Percentiles rank a stretch among this genome's conserved stretches.
These are phyloP conservation scores for Eimeria acervulina DNA, from an alignment of 169 alveolate species.

Conservation along the genomic window DNA sequence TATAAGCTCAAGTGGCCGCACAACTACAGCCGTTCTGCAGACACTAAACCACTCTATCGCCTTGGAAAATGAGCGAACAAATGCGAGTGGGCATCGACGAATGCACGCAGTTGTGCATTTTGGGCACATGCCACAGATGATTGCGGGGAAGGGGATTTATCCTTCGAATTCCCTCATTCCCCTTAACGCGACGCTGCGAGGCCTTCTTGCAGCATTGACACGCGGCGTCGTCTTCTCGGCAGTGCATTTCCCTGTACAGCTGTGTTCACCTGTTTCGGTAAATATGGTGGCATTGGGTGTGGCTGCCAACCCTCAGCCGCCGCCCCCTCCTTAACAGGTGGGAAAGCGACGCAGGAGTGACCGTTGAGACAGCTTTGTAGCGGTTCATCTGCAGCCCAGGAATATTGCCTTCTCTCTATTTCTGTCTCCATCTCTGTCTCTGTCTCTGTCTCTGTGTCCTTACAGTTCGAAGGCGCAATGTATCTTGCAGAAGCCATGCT, in stretches of 20 bases:
- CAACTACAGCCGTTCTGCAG: background rate
- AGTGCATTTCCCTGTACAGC: background rate
- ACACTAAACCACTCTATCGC: background rate
- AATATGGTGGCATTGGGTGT: background rate
- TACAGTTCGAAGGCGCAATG: background rate
- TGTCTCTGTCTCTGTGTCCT: background rate
- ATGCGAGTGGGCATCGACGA: background rate
- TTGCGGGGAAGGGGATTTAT: background rate
- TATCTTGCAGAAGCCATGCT: background rate
- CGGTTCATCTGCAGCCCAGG: background rate
- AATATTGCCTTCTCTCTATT: background rate
- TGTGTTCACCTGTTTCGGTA: background rate
- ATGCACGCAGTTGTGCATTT: background rate
- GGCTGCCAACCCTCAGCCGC: background rate
- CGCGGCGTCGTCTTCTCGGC: slow-evolving; percentile 47
- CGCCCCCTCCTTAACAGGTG: background rate
- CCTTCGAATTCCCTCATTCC: background rate
- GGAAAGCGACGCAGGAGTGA: background rate
- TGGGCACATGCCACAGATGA: background rate
- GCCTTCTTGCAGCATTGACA: background rate
- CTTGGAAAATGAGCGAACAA: background rate
- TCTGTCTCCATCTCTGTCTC: background rate
- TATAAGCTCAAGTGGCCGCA: background rate
- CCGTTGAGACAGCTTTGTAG: background rate
- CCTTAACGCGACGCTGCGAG: background rate